Conservation (phyloP, 495 filamentous ascomycete species). For the Filosporella fistucella region DNA sequence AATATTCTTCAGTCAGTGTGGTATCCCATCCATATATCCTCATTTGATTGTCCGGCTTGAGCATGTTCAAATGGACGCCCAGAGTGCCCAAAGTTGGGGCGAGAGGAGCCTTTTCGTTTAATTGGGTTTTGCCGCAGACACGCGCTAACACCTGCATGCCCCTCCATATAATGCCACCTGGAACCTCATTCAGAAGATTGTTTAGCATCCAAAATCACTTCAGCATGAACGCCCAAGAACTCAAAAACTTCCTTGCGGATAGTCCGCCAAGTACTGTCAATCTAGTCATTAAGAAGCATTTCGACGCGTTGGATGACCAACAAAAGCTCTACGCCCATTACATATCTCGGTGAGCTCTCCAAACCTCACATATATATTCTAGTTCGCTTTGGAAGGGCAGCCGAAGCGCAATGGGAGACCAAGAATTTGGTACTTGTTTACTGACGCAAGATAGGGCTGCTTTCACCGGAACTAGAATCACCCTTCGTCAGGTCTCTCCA, state of each 20-base stretch:
- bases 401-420: too few species aligned
- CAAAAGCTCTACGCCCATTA: constrained; percentile 90
- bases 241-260: constrained; percentile 80
- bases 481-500: constrained; percentile 82
- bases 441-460: constrained; percentile 57
- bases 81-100: too few species aligned
- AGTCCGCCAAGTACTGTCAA: constrained; percentile 81
- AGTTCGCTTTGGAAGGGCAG: too few species aligned
- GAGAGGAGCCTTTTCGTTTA: neutral
- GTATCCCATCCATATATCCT: too few species aligned
- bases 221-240: constrained; percentile 21
- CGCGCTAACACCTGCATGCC: constrained; percentile 5
- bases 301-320: constrained; percentile 71
- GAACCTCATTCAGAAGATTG: too few species aligned
- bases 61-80: too few species aligned
- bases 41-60: too few species aligned
- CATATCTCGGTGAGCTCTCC: constrained; percentile 66
- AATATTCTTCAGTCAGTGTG: too few species aligned
- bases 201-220: constrained; percentile 16
- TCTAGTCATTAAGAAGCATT: constrained; percentile 85
- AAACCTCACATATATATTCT: too few species aligned
- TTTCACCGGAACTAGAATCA: constrained; percentile 79
- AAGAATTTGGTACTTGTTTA: neutral
- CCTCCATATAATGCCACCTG: constrained; percentile 8
- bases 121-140: neutral